phyloP scores from a whole-genome alignment of 2,329 filamentous ascomycete genomes.

The Epichloe baconii region DNA sequence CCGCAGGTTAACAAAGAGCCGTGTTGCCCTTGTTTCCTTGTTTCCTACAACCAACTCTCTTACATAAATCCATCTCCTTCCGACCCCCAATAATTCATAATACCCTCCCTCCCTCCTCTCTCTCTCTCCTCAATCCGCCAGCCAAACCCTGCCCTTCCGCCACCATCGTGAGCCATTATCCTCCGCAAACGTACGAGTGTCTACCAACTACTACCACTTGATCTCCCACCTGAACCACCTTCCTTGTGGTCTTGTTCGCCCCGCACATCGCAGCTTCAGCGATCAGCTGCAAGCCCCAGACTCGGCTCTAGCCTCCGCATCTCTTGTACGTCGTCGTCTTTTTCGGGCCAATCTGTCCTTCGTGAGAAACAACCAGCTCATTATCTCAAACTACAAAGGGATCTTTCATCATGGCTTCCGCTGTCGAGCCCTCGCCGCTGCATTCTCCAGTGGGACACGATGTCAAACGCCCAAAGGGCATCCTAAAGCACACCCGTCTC shows the following conservation, averaged over 20 bases:
- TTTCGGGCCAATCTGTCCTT: background rate
- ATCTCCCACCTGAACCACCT: background rate
- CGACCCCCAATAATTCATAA: background rate
- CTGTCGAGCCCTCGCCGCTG: slow-evolving; percentile 23
- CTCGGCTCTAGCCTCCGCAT: background rate
- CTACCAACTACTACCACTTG: background rate
- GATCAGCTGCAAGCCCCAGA: background rate
- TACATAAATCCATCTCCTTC: background rate
- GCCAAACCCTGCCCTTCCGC: background rate
- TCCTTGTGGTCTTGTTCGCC: background rate
- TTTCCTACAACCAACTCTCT: no score
- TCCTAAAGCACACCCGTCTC: slow-evolving; percentile 77
- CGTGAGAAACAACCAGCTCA: background rate
- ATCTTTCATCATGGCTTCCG: slow-evolving; percentile 24
- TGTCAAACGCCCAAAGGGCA: slow-evolving; percentile 39
- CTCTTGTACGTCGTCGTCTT: background rate
- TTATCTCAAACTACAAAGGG: background rate
- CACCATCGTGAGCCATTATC: background rate
- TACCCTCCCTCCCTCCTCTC: background rate
- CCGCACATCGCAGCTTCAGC: background rate
- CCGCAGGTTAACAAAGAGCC: no score
- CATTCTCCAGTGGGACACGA: slow-evolving; percentile 30
- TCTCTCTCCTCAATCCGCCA: background rate
- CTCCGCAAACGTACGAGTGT: background rate
- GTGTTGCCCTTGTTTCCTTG: background rate